phyloP scores from a whole-genome alignment of 495 filamentous ascomycete species.

The Penicillium maclennaniae region DNA sequence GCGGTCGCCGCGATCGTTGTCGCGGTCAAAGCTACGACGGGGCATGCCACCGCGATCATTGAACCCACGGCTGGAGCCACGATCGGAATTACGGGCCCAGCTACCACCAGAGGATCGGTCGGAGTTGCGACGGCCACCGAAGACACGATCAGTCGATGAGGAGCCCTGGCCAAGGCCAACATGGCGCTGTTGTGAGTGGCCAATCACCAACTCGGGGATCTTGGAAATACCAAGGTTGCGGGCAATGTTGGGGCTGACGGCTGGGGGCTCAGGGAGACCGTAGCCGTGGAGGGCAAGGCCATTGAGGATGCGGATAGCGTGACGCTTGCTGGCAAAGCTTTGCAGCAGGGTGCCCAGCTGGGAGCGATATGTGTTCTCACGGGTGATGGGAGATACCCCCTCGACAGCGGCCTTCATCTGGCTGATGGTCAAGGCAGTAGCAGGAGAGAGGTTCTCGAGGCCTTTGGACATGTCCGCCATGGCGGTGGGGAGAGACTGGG shows the following conservation, averaged over 20 bases:
- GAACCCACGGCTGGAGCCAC: neutral
- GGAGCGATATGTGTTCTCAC: conserved; percentile 52
- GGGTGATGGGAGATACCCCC: conserved; percentile 30
- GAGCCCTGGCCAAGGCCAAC: neutral
- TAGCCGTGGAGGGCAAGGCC: conserved; percentile 57
- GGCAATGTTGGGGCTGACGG: conserved; percentile 40
- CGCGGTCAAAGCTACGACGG: conserved; percentile 3
- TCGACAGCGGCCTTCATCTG: conserved; percentile 35
- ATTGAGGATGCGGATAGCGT: conserved; percentile 56
- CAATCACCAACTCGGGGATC: conserved; percentile 7
- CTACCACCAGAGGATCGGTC: neutral
- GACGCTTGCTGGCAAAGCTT: conserved; percentile 27
- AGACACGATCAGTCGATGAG: neutral
- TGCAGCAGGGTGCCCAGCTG: conserved; percentile 37
- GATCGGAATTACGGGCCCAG: neutral
- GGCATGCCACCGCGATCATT: too few relatives aligned
- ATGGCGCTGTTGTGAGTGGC: neutral
- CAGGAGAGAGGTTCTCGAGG: conserved; percentile 19
- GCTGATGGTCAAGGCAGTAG: conserved; percentile 31
- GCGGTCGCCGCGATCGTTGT: neutral
- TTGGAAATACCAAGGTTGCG: conserved; percentile 7
- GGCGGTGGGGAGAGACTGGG: conserved; percentile 46
- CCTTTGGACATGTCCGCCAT: conserved; percentile 49
- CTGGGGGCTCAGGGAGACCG: conserved; percentile 56
- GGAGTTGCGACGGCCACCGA: neutral